Conservation (phyloP, 129 eudicot species). For the Pseudognaphalium luteoalbum region DNA sequence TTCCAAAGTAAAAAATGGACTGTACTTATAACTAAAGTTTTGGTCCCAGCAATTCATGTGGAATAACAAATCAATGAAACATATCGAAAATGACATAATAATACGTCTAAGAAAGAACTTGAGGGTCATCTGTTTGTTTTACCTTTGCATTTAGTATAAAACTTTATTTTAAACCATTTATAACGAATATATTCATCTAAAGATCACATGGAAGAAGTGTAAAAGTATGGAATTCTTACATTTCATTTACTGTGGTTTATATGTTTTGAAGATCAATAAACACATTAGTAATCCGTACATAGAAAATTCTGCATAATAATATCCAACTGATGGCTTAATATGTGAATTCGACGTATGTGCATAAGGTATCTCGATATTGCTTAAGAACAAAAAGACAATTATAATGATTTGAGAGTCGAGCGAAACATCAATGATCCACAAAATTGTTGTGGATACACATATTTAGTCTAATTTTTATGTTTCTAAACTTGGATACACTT, state of each 20-base stretch:
- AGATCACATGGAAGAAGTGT: not conserved
- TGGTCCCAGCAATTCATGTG: not conserved
- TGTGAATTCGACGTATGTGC: not conserved
- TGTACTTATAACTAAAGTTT: not conserved
- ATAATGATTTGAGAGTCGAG: not conserved
- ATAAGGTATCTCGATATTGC: not conserved
- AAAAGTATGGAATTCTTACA: too few relatives aligned
- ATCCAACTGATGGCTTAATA: not conserved
- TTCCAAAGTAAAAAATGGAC: not conserved
- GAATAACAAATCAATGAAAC: not conserved
- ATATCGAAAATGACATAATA: not conserved
- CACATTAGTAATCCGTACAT: not conserved
- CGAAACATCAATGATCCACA: not conserved
- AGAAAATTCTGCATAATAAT: not conserved
- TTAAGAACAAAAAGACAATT: too few relatives aligned
- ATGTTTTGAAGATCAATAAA: not conserved
- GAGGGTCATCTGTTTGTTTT: not conserved
- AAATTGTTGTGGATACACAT: not conserved
- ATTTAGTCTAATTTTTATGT: not conserved
- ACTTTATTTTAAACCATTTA: not conserved
- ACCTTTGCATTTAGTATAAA: not conserved
- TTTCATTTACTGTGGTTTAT: too few relatives aligned
- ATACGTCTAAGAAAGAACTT: not conserved
- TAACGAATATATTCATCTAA: not conserved
- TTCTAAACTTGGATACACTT: constrained; percentile 18